Percentiles rank a stretch among this genome's conserved stretches.
Conservation (phyloP, 2,329 filamentous ascomycete species). For the Botryotinia calthae region DNA sequence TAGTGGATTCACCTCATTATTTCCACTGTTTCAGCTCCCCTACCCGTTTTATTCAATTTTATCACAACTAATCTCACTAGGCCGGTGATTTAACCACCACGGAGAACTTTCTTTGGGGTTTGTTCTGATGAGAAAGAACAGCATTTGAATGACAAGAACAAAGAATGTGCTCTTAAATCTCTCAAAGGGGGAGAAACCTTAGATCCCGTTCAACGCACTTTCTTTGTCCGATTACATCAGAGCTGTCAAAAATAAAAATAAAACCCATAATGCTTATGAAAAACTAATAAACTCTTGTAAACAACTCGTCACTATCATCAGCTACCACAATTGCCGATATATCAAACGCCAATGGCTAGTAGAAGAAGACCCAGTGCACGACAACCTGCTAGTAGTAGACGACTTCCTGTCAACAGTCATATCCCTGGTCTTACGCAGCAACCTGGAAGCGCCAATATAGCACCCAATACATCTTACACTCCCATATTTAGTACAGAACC, state of each 20-base stretch:
- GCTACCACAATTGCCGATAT: not conserved
- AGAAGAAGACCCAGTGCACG: not conserved
- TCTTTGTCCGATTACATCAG: not conserved
- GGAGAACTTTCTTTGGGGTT: not conserved
- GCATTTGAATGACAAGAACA: not conserved
- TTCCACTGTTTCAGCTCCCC: not conserved
- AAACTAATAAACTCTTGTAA: too few species aligned
- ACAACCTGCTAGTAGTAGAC: too few species aligned
- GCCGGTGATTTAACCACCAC: not conserved
- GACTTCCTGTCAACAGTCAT: not conserved
- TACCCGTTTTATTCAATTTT: not conserved
- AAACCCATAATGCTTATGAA: too few species aligned
- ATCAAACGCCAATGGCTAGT: not conserved
- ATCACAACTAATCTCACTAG: not conserved
- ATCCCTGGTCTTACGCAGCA: not conserved
- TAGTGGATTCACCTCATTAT: not conserved
- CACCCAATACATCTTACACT: not conserved
- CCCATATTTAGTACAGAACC: not conserved
- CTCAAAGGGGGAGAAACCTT: not conserved
- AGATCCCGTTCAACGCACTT: not conserved
- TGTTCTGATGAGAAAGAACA: not conserved
- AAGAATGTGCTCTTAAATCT: not conserved
- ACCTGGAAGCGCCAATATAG: not conserved
- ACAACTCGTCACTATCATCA: not conserved
- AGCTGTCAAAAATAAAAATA: too few species aligned